Conservation (phyloP, 805 yeast genomes). For the Lachancea cidri region DNA sequence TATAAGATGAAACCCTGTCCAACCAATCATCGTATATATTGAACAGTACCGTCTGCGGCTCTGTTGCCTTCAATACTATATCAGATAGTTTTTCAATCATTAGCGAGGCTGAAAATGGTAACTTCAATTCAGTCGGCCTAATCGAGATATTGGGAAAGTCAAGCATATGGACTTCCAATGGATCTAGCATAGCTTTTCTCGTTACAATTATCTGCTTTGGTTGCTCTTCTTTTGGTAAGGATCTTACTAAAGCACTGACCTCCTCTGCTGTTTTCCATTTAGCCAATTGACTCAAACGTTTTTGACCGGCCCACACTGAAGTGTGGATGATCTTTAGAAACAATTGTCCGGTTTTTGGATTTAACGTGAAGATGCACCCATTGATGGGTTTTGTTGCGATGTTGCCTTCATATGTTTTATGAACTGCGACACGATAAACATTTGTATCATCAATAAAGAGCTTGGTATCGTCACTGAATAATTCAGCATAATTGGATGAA, state of each 20-base stretch:
- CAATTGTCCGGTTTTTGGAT: constrained; percentile 87
- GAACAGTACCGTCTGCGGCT: constrained; percentile 87
- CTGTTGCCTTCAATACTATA: constrained; percentile 77
- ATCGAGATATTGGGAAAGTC: constrained; percentile 92
- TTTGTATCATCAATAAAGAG: constrained; percentile 90
- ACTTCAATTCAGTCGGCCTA: constrained; percentile 79
- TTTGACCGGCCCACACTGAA: constrained; percentile 96
- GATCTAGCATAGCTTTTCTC: constrained; percentile 87
- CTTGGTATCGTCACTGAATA: constrained; percentile 78
- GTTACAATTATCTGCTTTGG: constrained; percentile 91
- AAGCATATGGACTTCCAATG: constrained; percentile 92
- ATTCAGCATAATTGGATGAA: constrained; percentile 83
- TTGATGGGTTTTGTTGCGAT: constrained; percentile 87
- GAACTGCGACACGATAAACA: constrained; percentile 89
- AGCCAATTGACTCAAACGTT: constrained; percentile 84
- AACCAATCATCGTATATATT: constrained; percentile 96
- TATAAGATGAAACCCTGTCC: constrained; percentile 71
- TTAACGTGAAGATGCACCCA: constrained; percentile 85
- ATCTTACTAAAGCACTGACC: constrained; percentile 83
- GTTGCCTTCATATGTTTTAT: constrained; percentile 89
- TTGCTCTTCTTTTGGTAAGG: constrained; percentile 88
- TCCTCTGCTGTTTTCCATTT: constrained; percentile 99
- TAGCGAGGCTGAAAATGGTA: constrained; percentile 87
- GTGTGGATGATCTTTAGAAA: constrained; percentile 87
- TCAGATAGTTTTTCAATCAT: constrained; percentile 75